Conservation (phyloP, 768 basidiomycete genomes). For the Boletus subcaerulescens region DNA sequence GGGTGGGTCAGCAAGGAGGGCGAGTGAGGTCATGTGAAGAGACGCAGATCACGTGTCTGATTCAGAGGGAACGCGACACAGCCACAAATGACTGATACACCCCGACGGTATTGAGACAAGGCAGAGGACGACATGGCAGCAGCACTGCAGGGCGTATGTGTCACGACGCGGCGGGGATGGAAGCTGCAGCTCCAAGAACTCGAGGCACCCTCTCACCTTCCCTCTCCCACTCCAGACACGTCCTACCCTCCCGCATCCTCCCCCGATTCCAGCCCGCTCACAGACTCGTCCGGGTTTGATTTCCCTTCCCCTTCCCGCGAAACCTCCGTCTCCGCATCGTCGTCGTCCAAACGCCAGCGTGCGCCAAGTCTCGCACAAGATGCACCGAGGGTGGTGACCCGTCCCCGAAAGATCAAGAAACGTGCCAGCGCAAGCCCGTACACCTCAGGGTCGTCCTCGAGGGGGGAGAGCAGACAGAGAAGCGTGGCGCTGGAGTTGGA, state of each 20-base stretch:
- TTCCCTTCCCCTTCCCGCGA: conserved; percentile 17
- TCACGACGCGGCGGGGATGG: conserved; percentile 31
- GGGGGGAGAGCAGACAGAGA: conserved; percentile 41
- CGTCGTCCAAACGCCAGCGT: conserved; percentile 26
- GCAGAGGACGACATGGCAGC: conserved; percentile 12
- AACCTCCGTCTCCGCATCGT: conserved; percentile 23
- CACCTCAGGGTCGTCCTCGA: conserved; percentile 40
- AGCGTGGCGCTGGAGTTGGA: conserved; percentile 36
- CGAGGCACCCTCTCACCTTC: not conserved
- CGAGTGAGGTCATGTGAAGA: conserved; percentile 22
- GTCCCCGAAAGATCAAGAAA: conserved; percentile 27
- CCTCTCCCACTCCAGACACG: not conserved
- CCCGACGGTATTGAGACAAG: not conserved
- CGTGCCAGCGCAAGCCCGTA: conserved; percentile 15
- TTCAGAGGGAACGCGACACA: conserved; percentile 10
- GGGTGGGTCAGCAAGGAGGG: conserved; percentile 65
- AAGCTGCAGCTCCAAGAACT: conserved; percentile 20
- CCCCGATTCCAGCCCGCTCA: conserved; percentile 26
- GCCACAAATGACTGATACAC: conserved; percentile 14
- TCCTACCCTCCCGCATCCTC: conserved; percentile 15
- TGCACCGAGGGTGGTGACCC: not conserved
- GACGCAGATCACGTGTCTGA: conserved; percentile 12
- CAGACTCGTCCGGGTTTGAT: conserved; percentile 15
- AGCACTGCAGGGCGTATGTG: conserved; percentile 18
- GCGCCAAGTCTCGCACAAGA: conserved; percentile 5